A percentile compares a stretch with the other conserved stretches of the same genome.
phyloP scores from a whole-genome alignment of 2,329 filamentous ascomycete genomes.

The Coniochaeta prunicola region DNA sequence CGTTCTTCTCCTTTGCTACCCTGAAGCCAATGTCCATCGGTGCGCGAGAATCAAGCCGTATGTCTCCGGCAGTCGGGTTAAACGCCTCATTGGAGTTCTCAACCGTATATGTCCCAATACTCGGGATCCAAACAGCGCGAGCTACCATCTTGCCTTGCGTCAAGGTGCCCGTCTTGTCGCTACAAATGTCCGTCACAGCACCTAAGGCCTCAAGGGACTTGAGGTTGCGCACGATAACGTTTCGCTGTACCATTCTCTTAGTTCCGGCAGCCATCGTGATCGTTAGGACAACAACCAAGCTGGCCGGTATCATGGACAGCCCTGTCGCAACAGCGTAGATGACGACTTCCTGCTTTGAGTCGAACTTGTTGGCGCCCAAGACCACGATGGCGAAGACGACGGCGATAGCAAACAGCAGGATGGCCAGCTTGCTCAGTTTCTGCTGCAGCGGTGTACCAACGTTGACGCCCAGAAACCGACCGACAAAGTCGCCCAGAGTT shows the following conservation, averaged over 20 bases:
- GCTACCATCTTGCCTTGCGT: constrained; percentile 62
- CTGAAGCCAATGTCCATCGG: constrained; percentile 16
- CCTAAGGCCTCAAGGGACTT: constrained; percentile 60
- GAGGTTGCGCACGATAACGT: constrained; percentile 53
- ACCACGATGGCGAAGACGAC: constrained; percentile 32
- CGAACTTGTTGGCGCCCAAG: constrained; percentile 29
- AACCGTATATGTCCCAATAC: constrained; percentile 44
- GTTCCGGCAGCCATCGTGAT: constrained; percentile 54
- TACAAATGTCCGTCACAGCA: constrained; percentile 64
- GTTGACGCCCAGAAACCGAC: constrained; percentile 26
- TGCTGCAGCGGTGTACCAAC: constrained; percentile 61
- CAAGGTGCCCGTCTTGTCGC: constrained; percentile 63
- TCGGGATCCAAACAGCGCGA: constrained; percentile 53
- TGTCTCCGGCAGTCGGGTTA: constrained; percentile 50
- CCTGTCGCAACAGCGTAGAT: constrained; percentile 40
- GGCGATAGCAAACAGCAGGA: constrained; percentile 55
- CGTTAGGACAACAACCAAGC: constrained; percentile 55
- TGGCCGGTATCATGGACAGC: constrained; percentile 46
- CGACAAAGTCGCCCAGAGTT: constrained; percentile 24
- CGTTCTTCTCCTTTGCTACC: constrained; percentile 17
- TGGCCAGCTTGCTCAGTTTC: constrained; percentile 60
- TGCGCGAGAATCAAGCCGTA: constrained; percentile 32
- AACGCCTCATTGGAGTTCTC: constrained; percentile 50
- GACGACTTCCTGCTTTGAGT: constrained; percentile 38
- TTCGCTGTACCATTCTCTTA: constrained; percentile 45